phyloP scores from a whole-genome alignment of 495 filamentous ascomycete genomes.

The Penicillium flavigenum region DNA sequence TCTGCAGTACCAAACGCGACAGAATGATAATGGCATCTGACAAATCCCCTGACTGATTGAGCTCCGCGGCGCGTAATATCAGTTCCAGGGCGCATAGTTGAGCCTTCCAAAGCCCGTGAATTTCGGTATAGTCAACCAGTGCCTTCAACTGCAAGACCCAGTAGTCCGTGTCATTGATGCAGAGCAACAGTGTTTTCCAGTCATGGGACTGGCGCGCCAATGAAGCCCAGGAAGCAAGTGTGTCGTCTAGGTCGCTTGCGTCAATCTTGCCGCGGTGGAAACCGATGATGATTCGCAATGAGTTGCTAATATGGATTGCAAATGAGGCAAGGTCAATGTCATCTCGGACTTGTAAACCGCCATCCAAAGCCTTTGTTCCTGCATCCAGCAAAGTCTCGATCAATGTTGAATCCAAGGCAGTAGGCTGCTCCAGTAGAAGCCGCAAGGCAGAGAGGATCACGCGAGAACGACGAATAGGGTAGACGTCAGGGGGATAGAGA shows the following conservation, averaged over 20 bases:
- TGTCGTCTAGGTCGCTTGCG: constrained; percentile 45
- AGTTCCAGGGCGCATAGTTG: constrained; percentile 46
- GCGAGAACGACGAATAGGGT: constrained; percentile 50
- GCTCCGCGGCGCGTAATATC: constrained; percentile 56
- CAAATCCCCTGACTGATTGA: constrained; percentile 49
- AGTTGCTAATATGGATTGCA: constrained; percentile 57
- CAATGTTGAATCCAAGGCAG: constrained; percentile 30
- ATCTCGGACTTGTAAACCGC: constrained; percentile 36
- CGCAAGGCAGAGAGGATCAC: constrained; percentile 44
- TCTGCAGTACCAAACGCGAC: constrained; percentile 64
- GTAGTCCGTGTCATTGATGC: constrained; percentile 61
- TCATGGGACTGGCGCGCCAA: constrained; percentile 43
- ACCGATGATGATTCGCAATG: constrained; percentile 51
- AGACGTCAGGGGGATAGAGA: constrained; percentile 36
- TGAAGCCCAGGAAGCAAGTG: constrained; percentile 41
- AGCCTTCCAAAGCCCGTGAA: constrained; percentile 64
- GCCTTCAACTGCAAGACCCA: constrained; percentile 63
- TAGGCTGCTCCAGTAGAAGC: constrained; percentile 40
- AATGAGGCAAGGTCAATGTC: constrained; percentile 58
- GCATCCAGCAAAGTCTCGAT: constrained; percentile 37
- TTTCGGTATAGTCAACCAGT: constrained; percentile 73
- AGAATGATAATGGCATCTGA: constrained; percentile 57
- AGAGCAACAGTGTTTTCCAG: constrained; percentile 49
- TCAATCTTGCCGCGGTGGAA: constrained; percentile 54
- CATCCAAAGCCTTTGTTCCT: constrained; percentile 32